Conservation (phyloP, 1,139 yeast genomes). For the Scheffersomyces illinoinensis region DNA sequence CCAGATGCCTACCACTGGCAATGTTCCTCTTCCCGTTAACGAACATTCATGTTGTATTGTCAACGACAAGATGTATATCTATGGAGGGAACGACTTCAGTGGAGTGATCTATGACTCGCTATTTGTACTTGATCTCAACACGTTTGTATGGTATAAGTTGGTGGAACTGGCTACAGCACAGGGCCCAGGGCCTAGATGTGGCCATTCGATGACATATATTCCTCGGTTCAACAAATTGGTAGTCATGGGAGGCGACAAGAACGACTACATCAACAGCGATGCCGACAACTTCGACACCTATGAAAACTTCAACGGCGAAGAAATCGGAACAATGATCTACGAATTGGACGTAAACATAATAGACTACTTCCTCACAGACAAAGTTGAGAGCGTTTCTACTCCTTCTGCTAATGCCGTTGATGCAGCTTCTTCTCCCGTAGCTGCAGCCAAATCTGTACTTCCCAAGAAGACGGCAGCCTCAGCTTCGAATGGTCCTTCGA, state of each 20-base stretch:
- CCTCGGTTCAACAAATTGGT: constrained; percentile 67
- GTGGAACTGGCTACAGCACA: constrained; percentile 36
- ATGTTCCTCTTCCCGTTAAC: constrained; percentile 81
- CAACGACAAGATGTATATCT: constrained; percentile 77
- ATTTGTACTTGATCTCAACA: constrained; percentile 73
- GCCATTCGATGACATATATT: constrained; percentile 84
- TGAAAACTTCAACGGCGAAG: constrained; percentile 52
- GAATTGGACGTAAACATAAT: constrained; percentile 54
- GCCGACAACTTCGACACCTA: constrained; percentile 45
- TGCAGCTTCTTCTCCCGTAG: constrained; percentile 10
- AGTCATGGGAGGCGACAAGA: constrained; percentile 91
- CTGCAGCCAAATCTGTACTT: constrained; percentile 1
- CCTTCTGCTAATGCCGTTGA: constrained; percentile 12
- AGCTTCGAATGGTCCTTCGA: constrained; percentile 13
- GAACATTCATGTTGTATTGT: constrained; percentile 88
- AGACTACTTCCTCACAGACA: constrained; percentile 29
- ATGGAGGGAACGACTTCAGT: constrained; percentile 85
- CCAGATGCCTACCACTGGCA: constrained; percentile 51
- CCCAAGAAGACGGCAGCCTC: constrained; percentile 11
- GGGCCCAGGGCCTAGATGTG: constrained; percentile 85
- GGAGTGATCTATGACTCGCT: constrained; percentile 72
- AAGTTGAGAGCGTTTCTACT: constrained; percentile 6
- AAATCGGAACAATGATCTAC: constrained; percentile 58
- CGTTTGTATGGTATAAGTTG: constrained; percentile 73
- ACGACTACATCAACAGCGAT: constrained; percentile 50